Conservation (phyloP, 805 yeast genomes). For the Blastobotrys americana region DNA sequence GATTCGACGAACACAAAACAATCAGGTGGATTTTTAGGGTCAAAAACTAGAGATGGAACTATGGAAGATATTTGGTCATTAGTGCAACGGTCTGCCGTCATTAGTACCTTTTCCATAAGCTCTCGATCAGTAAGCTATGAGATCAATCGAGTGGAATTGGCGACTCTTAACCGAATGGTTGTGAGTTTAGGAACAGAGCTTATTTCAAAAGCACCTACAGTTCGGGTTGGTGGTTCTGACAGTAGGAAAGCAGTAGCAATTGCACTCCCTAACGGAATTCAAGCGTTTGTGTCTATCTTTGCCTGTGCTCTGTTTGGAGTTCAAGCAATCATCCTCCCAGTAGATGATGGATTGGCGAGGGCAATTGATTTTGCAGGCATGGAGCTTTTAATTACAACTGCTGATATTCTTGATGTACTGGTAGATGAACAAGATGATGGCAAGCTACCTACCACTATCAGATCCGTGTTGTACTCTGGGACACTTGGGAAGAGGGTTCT, state of each 20-base stretch:
- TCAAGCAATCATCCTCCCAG: slow-evolving; percentile 9
- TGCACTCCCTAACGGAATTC: slow-evolving; percentile 10
- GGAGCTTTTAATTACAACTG: slow-evolving; percentile 6
- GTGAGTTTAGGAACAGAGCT: slow-evolving; percentile 7
- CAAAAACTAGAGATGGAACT: slow-evolving; percentile 66
- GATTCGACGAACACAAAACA: not conserved
- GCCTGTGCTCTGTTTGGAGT: slow-evolving; percentile 12
- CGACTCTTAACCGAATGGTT: slow-evolving; percentile 8
- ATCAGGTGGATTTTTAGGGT: slow-evolving; percentile 34
- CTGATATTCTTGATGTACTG: slow-evolving; percentile 3
- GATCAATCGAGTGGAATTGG: slow-evolving; percentile 24
- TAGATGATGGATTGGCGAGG: slow-evolving; percentile 4
- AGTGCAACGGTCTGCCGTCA: slow-evolving; percentile 15
- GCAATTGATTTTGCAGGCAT: slow-evolving; percentile 3
- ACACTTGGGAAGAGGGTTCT: not conserved
- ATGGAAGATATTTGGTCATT: slow-evolving; percentile 62
- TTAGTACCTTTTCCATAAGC: not conserved
- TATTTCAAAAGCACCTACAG: too few relatives aligned
- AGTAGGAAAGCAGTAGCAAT: slow-evolving; percentile 4
- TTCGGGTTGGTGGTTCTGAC: slow-evolving; percentile 2
- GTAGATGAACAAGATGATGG: not conserved
- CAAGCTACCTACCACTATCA: not conserved
- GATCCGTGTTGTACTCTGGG: too few relatives aligned
- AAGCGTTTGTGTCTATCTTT: slow-evolving; percentile 6
- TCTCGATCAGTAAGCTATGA: slow-evolving; percentile 3